Conservation (phyloP, 2,329 filamentous ascomycete genomes). For the Acarospora socialis region DNA sequence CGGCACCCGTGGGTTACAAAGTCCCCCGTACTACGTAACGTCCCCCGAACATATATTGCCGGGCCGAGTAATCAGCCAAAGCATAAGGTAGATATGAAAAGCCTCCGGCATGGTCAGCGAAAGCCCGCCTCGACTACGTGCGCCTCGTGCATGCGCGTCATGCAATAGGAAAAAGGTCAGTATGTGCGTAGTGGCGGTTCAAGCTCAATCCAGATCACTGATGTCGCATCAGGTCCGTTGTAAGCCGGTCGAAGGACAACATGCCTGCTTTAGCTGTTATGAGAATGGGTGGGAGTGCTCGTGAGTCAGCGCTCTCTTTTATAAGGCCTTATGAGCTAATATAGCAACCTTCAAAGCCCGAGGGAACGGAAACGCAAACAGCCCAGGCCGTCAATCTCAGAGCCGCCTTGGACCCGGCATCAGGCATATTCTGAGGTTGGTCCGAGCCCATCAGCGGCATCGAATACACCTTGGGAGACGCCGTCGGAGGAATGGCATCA, state of each 20-base stretch:
- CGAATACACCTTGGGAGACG: no score
- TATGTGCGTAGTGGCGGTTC: not conserved
- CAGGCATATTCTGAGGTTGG: no score
- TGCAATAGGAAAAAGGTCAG: constrained; percentile 23
- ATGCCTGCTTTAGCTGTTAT: constrained; percentile 17
- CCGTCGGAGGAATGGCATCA: no score
- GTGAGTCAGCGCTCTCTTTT: constrained; percentile 11
- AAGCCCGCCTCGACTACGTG: constrained; percentile 18
- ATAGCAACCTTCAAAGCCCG: constrained; percentile 7
- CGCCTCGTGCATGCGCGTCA: constrained; percentile 19
- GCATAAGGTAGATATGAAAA: no score
- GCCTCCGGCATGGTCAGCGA: no score
- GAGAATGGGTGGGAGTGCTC: constrained; percentile 19
- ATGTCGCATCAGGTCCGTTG: constrained; percentile 17
- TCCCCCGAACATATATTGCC: no score
- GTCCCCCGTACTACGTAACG: no score
- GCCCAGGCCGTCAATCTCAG: constrained; percentile 9
- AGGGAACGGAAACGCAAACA: constrained; percentile 15
- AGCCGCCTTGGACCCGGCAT: constrained; percentile 6
- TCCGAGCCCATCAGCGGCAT: no score
- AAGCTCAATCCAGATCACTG: not conserved
- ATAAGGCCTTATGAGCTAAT: not conserved
- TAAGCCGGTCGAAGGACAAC: constrained; percentile 15
- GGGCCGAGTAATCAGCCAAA: no score
- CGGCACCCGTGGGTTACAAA: no score